These are phyloP conservation scores for Cyclocybe aegerita DNA, from an alignment of 768 basidiomycete species.

Conservation along the genomic window DNA sequence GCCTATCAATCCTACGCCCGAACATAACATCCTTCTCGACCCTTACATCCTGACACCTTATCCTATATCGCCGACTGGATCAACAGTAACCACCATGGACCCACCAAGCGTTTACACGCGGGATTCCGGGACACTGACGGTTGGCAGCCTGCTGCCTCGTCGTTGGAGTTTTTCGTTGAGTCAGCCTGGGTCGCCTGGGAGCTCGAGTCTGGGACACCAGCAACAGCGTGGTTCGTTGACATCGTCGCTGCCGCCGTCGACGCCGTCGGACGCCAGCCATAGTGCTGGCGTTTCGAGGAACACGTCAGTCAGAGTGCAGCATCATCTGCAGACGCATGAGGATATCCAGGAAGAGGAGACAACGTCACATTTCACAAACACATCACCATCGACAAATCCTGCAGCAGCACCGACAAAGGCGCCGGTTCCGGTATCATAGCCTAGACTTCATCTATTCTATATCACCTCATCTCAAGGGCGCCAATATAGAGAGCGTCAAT, in stretches of 20 bases:
- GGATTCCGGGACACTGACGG: conserved; percentile 37
- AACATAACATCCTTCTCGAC: conserved; percentile 40
- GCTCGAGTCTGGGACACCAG: conserved; percentile 19
- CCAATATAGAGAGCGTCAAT: too few relatives aligned
- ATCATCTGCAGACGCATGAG: conserved; percentile 16
- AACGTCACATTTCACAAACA: conserved; percentile 5
- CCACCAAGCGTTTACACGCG: conserved; percentile 30
- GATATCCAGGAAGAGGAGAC: conserved; percentile 23
- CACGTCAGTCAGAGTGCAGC: conserved; percentile 15
- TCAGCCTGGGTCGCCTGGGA: conserved; percentile 25
- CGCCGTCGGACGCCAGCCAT: conserved; percentile 13
- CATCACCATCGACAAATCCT: not conserved
- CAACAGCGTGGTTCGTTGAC: conserved; percentile 9
- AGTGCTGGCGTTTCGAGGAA: conserved; percentile 16
- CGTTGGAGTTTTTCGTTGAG: conserved; percentile 37
- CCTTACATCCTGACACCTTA: conserved; percentile 42
- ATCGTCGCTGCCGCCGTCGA: conserved; percentile 15
- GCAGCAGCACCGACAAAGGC: conserved; percentile 1
- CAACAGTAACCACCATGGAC: conserved; percentile 27
- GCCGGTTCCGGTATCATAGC: not conserved
- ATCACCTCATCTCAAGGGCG: not conserved
- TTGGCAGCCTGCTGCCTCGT: conserved; percentile 36
- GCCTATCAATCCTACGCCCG: conserved; percentile 55
- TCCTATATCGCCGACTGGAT: conserved; percentile 42
- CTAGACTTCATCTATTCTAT: not conserved